phyloP scores from a whole-genome alignment of 257 asterid genomes.

The Capsicum pubescens region DNA sequence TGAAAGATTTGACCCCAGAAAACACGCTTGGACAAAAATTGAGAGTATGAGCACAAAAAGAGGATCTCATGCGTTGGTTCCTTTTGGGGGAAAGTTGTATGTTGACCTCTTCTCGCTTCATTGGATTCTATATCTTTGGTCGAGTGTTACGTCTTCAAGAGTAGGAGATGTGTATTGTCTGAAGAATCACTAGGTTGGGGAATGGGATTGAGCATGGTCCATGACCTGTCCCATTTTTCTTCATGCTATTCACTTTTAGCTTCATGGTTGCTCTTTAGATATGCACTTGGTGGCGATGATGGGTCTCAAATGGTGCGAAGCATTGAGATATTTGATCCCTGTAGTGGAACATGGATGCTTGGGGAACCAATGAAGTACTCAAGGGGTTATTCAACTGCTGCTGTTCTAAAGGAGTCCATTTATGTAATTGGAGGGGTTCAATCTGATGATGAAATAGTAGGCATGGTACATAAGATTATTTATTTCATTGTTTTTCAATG shows the following conservation, averaged over 20 bases:
- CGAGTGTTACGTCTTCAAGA: neutral
- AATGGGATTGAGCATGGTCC: neutral
- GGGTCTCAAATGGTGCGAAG: constrained; percentile 52
- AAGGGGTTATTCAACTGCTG: constrained; percentile 66
- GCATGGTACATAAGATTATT: constrained; percentile 44
- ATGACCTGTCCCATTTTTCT: neutral
- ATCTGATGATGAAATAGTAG: constrained; percentile 42
- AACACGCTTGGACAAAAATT: constrained; percentile 72
- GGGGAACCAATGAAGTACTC: constrained; percentile 62
- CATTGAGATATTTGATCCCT: constrained; percentile 78
- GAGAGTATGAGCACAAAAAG: constrained; percentile 61
- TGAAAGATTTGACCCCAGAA: constrained; percentile 88
- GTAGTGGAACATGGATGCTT: constrained; percentile 61
- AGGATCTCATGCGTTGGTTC: constrained; percentile 70
- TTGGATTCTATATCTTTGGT: neutral
- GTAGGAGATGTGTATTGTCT: neutral
- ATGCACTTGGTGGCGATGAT: constrained; percentile 75
- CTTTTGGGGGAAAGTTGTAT: constrained; percentile 70
- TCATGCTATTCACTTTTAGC: neutral
- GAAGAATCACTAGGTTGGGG: neutral
- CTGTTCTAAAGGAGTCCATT: constrained; percentile 56
- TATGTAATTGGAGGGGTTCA: constrained; percentile 71
- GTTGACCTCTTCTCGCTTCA: constrained; percentile 29
- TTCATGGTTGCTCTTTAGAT: constrained; percentile 45
- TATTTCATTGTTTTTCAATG: neutral